Base-by-base conservation (phyloP, 805 yeast genomes). In the Wickerhamomyces mucosus region DNA sequence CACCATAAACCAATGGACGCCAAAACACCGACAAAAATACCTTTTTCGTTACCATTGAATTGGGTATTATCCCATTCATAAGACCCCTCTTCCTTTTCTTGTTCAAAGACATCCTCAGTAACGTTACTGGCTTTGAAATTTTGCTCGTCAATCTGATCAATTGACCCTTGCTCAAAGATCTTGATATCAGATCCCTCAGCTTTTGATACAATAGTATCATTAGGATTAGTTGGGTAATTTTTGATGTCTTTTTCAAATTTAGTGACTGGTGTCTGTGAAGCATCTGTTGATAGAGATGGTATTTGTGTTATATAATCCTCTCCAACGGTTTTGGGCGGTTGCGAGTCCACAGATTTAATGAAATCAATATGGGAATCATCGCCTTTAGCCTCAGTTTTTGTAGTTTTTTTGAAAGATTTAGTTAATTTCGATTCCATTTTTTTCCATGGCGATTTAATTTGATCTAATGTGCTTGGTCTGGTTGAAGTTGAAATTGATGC, bases 331-430 rank as follows among this genome's bases (percentile, higher is more conserved):
- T 21, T 67, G 51, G 45, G 59, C 61, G 27, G 67, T 50, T 38
- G 26, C 21, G 48, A 33, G 33, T 53, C 53, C 21, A 48, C 47
- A 4, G 53, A 52, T 42, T 60, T 67, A 54, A 57, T 72, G 27
- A 65, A 67, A 48, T 75, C 82, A 39, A 75, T 74, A 24, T 72
- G 67, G 7, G 79, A 72, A 5, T 55, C 33, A 42, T 74, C 80
- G 31, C 75, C 75, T 46, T 75, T 75, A 21, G 75, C 72, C 6
- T 34, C 26, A 3, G 22, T 34, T 14, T 36, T 34, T 2, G 49
- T 10, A 1, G 59, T 35, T n/a, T 58, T 41, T 19, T 43, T 26
- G 28, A 41, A 42, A 20, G 39, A 39, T 21, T 34, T 38, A 16
- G 37, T 43, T 26, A n/a, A 26, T 16, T 13, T 21, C 28, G 21